phyloP scores from a whole-genome alignment of 2,329 filamentous ascomycete genomes.

The Knufia petricola region DNA sequence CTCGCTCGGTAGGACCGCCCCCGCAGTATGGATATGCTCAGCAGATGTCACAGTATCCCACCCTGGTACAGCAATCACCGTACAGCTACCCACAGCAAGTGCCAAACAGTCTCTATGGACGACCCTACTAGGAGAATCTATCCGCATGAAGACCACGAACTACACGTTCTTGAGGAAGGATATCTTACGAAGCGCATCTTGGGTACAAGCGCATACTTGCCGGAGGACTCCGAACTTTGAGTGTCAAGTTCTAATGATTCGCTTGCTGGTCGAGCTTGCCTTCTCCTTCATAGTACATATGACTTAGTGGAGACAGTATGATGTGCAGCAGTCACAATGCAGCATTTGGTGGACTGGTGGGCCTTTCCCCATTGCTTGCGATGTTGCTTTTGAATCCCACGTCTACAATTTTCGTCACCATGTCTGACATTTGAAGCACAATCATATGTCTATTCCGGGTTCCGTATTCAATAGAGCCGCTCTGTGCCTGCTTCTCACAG shows the following conservation, averaged over 20 bases:
- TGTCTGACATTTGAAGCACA: too few species aligned
- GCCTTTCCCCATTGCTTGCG: too few species aligned
- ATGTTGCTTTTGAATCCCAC: neutral
- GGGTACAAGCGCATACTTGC: neutral
- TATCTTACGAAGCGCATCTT: too few species aligned
- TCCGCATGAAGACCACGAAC: neutral
- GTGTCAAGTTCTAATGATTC: neutral
- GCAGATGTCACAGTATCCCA: conserved; percentile 1
- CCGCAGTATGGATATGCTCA: conserved; percentile 7
- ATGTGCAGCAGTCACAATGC: neutral
- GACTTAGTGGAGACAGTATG: neutral
- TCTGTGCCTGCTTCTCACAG: too few species aligned
- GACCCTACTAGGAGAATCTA: neutral
- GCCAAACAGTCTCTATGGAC: neutral
- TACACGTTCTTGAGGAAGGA: neutral
- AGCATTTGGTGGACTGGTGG: neutral
- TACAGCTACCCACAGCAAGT: conserved; percentile 1
- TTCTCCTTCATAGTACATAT: conserved; percentile 6
- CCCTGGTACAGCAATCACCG: neutral
- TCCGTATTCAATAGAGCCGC: too few species aligned
- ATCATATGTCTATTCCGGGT: too few species aligned
- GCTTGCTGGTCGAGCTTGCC: conserved; percentile 10
- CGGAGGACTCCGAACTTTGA: neutral
- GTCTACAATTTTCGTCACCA: neutral
- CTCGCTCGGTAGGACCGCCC: conserved; percentile 1